Conservation (phyloP, 2,329 filamentous ascomycete species). For the Arthrobotrys conoides region DNA sequence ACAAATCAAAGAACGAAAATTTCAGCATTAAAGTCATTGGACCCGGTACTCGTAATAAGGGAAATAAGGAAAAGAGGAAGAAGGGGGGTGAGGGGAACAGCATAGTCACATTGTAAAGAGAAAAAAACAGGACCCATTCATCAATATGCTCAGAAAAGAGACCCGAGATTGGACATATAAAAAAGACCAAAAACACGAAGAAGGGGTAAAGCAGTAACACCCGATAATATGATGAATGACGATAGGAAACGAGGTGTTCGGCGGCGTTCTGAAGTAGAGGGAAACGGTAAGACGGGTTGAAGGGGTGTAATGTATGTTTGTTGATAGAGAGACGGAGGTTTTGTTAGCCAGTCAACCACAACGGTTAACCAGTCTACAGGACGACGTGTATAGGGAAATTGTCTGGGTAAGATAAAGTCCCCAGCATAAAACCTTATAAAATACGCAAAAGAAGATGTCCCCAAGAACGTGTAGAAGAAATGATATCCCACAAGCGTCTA, state of each 20-base stretch:
- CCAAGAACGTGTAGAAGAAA: slow-evolving; percentile 15
- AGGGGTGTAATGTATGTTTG: neutral
- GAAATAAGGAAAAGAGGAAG: neutral
- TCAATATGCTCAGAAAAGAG: slow-evolving; percentile 58
- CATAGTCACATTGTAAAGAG: slow-evolving; percentile 22
- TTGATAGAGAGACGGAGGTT: slow-evolving; percentile 1
- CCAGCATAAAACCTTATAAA: slow-evolving; percentile 16
- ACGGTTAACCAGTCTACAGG: neutral
- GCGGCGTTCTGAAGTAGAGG: neutral
- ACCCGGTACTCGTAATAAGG: slow-evolving; percentile 13
- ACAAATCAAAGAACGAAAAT: neutral
- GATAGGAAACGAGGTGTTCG: neutral
- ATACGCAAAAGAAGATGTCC: neutral
- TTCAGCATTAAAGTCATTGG: slow-evolving; percentile 19
- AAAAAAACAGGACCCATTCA: slow-evolving; percentile 33
- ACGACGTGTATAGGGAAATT: neutral
- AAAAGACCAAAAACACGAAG: slow-evolving; percentile 9
- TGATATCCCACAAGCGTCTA: slow-evolving; percentile 69
- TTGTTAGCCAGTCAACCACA: neutral
- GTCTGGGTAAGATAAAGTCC: neutral
- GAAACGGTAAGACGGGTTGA: neutral
- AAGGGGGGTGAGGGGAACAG: neutral
- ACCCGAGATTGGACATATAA: slow-evolving; percentile 51
- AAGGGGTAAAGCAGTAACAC: slow-evolving; percentile 33
- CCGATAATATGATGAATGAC: slow-evolving; percentile 35